These are phyloP conservation scores for Chimonanthus salicifolius DNA, from an alignment of 164 flowering plant species.

Conservation along the genomic window DNA sequence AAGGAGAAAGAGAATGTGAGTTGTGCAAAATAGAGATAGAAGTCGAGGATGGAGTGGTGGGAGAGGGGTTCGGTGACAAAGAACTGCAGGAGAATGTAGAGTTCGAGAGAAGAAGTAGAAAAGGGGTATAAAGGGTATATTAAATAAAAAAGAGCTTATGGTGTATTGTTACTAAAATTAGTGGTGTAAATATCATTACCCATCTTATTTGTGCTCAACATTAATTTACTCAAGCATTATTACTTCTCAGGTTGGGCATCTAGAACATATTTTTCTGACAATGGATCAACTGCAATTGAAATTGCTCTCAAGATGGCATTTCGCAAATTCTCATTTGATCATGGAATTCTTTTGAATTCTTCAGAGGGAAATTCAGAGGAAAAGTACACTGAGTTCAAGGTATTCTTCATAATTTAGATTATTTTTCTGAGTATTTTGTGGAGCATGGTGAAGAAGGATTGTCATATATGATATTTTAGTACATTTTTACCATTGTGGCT, in stretches of 20 bases:
- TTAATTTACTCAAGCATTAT: neutral
- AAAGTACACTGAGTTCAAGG: constrained; percentile 48
- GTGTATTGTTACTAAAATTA: too few relatives aligned
- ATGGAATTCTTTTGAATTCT: constrained; percentile 34
- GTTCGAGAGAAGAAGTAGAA: too few relatives aligned
- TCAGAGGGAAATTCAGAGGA: constrained; percentile 12
- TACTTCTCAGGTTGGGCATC: constrained; percentile 84
- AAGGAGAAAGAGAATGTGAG: too few relatives aligned
- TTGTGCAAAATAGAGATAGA: too few relatives aligned
- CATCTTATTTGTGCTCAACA: neutral
- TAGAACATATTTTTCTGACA: constrained; percentile 82
- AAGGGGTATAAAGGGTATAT: too few relatives aligned
- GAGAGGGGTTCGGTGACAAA: too few relatives aligned
- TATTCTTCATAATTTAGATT: constrained; percentile 14
- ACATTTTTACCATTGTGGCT: too few relatives aligned
- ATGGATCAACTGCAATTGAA: constrained; percentile 96
- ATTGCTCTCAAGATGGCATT: constrained; percentile 98
- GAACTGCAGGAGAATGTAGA: too few relatives aligned
- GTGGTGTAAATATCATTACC: too few relatives aligned
- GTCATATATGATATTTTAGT: too few relatives aligned
- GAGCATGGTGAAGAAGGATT: neutral
- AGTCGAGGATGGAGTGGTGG: too few relatives aligned
- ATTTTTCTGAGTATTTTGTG: neutral
- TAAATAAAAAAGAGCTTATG: too few relatives aligned
- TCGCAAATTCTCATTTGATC: constrained; percentile 76